Evolutionary conservation across 176 grass and related monocot species (phyloP).

Genomic region (Paspalum notatum): DNA sequence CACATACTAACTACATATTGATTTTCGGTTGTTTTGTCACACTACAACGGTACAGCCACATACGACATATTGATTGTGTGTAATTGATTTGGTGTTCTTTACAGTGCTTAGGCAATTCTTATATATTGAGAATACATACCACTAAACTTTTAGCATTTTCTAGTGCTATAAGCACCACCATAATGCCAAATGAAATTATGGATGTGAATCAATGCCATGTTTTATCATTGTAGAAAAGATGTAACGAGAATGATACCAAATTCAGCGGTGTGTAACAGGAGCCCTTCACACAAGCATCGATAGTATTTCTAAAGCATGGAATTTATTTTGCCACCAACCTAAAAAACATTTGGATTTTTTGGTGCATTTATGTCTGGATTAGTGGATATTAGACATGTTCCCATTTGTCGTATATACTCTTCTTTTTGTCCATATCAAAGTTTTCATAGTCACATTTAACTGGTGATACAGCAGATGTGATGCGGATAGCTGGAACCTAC

Average conservation of each 20-base stretch:
- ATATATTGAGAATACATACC: neutral
- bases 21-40: neutral
- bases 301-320: neutral
- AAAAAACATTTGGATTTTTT: slow-evolving; percentile 10
- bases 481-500: slow-evolving; percentile 19
- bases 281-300: neutral
- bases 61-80: neutral
- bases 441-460: slow-evolving; percentile 22
- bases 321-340: neutral
- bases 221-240: neutral
- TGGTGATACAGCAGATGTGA: neutral
- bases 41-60: neutral
- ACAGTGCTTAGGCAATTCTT: neutral
- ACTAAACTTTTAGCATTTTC: slow-evolving; percentile 3
- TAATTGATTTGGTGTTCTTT: slow-evolving; percentile 2
- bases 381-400: neutral
- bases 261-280: neutral
- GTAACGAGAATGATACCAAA: neutral
- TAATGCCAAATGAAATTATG: neutral
- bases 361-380: neutral
- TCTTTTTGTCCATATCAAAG: slow-evolving; percentile 4
- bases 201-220: neutral
- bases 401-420: neutral
- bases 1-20: neutral
- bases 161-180: neutral